phyloP scores from a whole-genome alignment of 2,329 filamentous ascomycete genomes.

The Cladosporium sp. region DNA sequence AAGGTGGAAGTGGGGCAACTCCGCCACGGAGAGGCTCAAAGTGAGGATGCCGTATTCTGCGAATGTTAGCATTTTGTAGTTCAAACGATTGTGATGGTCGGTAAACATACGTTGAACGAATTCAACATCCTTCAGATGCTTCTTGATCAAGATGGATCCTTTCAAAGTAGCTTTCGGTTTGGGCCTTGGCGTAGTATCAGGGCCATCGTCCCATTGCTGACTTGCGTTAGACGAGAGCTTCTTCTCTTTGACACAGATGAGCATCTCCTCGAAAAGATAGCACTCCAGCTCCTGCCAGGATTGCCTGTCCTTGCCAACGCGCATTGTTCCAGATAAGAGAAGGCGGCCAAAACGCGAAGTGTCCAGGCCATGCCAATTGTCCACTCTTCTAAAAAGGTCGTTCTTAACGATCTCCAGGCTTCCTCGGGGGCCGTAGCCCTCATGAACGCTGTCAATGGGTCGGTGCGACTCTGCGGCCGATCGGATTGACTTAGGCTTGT shows the following conservation, averaged over 20 bases:
- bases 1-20: slow-evolving; percentile 90
- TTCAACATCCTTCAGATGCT: slow-evolving; percentile 90
- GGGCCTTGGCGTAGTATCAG: slow-evolving; percentile 35
- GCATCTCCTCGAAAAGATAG: slow-evolving; percentile 96
- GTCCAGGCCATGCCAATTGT: slow-evolving; percentile 97
- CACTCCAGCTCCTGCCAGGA: slow-evolving; percentile 98
- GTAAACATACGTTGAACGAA: slow-evolving; percentile 41
- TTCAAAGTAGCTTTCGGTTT: slow-evolving; percentile 82
- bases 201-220: slow-evolving; percentile 57
- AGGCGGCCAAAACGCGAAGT: slow-evolving; percentile 91
- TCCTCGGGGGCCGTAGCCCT: slow-evolving; percentile 52
- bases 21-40: slow-evolving; percentile 81
- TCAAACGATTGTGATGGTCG: no score
- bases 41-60: slow-evolving; percentile 80
- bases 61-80: slow-evolving; percentile 18
- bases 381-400: slow-evolving; percentile 77
- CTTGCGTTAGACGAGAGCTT: slow-evolving; percentile 51
- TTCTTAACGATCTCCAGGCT: slow-evolving; percentile 81
- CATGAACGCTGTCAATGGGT: slow-evolving; percentile 50
- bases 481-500: slow-evolving; percentile 23
- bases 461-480: slow-evolving; percentile 36
- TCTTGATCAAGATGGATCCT: slow-evolving; percentile 96
- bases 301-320: slow-evolving; percentile 91
- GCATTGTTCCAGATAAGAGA: slow-evolving; percentile 79
- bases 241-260: slow-evolving; percentile 99